These are phyloP conservation scores for Centella asiatica DNA, from an alignment of 129 eudicot genomes.

Conservation along the genomic window DNA sequence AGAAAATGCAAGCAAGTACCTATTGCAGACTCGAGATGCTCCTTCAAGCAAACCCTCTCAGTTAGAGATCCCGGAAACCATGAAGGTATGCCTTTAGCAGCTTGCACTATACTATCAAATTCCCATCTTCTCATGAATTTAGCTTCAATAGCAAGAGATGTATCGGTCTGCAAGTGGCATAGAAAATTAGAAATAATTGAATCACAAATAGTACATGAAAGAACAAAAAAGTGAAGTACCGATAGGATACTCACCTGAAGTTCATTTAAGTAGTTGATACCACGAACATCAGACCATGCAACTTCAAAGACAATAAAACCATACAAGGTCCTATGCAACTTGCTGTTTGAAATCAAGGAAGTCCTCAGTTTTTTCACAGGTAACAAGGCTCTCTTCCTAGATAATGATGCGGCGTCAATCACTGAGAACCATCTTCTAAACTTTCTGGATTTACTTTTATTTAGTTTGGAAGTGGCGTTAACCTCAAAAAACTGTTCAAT, in stretches of 20 bases:
- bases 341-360: conserved; percentile 64
- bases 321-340: conserved; percentile 69
- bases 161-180: conserved; percentile 64
- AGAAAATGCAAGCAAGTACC: conserved; percentile 30
- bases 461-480: conserved; percentile 16
- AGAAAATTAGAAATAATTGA: not conserved
- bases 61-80: conserved; percentile 76
- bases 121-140: conserved; percentile 96
- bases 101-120: conserved; percentile 79
- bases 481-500: conserved; percentile 24
- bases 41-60: conserved; percentile 46
- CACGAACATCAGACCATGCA: conserved; percentile 79
- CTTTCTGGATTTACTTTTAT: conserved; percentile 27
- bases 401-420: conserved; percentile 52
- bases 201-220: not conserved
- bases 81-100: conserved; percentile 49
- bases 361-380: conserved; percentile 67
- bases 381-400: conserved; percentile 62
- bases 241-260: conserved; percentile 59
- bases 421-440: conserved; percentile 59
- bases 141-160: conserved; percentile 83
- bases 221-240: not conserved
- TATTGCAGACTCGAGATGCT: conserved; percentile 41
- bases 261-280: conserved; percentile 79
- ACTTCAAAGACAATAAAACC: conserved; percentile 92